Conservation (phyloP, 345 rosid species). For the Cardiospermum halicacabum region DNA sequence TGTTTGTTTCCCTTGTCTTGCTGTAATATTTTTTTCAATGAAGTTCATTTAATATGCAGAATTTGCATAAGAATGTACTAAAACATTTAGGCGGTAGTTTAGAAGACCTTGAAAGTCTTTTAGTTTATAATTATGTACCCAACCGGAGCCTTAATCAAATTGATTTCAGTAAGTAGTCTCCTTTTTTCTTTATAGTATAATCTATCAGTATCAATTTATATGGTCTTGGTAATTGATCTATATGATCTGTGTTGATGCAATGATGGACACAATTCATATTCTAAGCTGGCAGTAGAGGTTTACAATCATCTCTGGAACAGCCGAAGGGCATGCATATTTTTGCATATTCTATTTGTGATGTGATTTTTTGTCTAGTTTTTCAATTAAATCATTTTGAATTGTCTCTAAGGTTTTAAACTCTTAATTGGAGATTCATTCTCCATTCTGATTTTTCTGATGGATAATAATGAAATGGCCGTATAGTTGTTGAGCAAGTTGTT, state of each 20-base stretch:
- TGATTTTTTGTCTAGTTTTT: no score
- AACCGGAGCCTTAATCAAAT: slow-evolving; percentile 74
- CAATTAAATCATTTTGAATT: no score
- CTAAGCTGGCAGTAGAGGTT: slow-evolving; percentile 64
- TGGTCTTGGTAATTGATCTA: neutral
- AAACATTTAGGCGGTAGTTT: slow-evolving; percentile 75
- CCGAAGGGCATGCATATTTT: slow-evolving; percentile 75
- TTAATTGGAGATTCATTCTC: no score
- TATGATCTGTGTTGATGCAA: slow-evolving; percentile 28
- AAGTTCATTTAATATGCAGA: slow-evolving; percentile 63
- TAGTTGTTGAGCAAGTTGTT: no score
- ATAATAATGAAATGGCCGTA: no score
- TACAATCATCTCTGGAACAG: slow-evolving; percentile 55
- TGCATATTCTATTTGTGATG: no score
- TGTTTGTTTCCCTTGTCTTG: neutral
- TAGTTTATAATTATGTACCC: slow-evolving; percentile 72
- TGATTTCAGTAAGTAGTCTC: slow-evolving; percentile 47
- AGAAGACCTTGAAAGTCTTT: slow-evolving; percentile 83
- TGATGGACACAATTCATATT: slow-evolving; percentile 35
- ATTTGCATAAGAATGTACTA: slow-evolving; percentile 64
- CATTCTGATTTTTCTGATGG: no score
- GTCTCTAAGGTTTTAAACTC: no score
- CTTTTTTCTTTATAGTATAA: neutral
- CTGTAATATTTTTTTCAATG: slow-evolving; percentile 27
- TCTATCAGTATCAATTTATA: neutral